Base-by-base conservation (phyloP, 2,329 filamentous ascomycete genomes). In the Botrytis paeoniae region DNA sequence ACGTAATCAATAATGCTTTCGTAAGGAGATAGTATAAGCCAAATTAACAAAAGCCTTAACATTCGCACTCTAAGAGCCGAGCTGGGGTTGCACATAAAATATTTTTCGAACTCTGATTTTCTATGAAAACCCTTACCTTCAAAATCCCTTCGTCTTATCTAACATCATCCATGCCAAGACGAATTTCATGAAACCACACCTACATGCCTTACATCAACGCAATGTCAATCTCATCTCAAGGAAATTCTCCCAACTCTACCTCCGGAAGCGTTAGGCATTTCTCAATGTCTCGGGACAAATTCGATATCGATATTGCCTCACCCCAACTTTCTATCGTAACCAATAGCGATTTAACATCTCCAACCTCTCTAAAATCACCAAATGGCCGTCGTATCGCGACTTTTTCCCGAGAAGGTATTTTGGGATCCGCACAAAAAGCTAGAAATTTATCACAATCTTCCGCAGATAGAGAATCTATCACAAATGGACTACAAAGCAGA, bases 371-470 rank as follows among this genome's bases (percentile, higher is more conserved):
- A 70, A 89, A 88, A 78, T 89, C 87, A 29, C 86, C 87, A 6
- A 83, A 82, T 68, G 82, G 82, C 57, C 78, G 79, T 75, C 84
- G 85, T 37, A 83, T 85, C 12, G 80, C 83, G 39, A 85, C 82
- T 76, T 87, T 89, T 78, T 86, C 86, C 76, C 84, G 86, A 71
- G 87, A 89, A 77, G 85, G 85, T 35, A 87, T 88, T 75, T 80
- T 89, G 25, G 84, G 84, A 54, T 84, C 86, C 39, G 84, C 86
- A 48, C 85, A 86, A 76, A 89, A 88, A 77, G 83, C 85, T 63
- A 82, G 87, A 39, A 87, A 89, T 77, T 80, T 87, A 70, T 88
- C 87, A 37, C 87, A 89, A 78, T 85, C 86, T 3, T 86, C 85
- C 48, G 87, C 87, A 22, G 83, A 85, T 73, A 71, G 79, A 66